A percentile compares a stretch with the other conserved stretches of the same genome.
phyloP scores from a whole-genome alignment of 495 filamentous ascomycete species.

The Penicillium argentinense region DNA sequence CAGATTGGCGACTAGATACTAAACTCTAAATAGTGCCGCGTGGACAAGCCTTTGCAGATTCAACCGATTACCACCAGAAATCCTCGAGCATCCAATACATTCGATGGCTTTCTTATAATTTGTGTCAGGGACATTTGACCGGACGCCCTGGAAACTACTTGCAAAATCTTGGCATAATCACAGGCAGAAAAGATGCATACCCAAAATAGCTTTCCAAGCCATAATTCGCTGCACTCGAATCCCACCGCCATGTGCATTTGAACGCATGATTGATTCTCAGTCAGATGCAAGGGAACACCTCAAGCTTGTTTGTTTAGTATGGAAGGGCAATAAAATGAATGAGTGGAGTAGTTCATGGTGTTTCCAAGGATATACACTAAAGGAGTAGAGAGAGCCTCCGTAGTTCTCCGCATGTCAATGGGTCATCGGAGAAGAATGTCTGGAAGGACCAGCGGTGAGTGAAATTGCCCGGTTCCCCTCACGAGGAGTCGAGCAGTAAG shows the following conservation, averaged over 20 bases:
- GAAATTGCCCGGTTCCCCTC: not conserved
- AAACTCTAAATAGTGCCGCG: not conserved
- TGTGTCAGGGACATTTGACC: too few species aligned
- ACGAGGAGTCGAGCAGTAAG: not conserved
- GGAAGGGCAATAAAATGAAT: not conserved
- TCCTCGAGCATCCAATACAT: not conserved
- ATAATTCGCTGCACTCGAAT: not conserved
- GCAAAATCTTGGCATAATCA: not conserved
- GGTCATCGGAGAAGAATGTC: not conserved
- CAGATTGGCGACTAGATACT: too few species aligned
- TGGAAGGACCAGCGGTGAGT: not conserved
- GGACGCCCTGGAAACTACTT: too few species aligned
- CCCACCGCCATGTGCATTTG: too few species aligned
- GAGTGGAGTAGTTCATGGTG: not conserved
- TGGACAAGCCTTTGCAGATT: not conserved
- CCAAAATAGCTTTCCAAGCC: not conserved
- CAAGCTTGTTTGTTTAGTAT: not conserved
- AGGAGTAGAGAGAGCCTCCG: too few species aligned
- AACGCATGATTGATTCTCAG: too few species aligned
- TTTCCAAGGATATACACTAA: not conserved
- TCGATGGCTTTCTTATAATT: too few species aligned
- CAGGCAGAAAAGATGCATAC: not conserved
- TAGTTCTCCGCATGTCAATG: not conserved
- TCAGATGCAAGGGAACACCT: too few species aligned
- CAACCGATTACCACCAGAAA: not conserved